Conservation (phyloP, 345 rosid genomes). For the Eucalyptus regnans region DNA sequence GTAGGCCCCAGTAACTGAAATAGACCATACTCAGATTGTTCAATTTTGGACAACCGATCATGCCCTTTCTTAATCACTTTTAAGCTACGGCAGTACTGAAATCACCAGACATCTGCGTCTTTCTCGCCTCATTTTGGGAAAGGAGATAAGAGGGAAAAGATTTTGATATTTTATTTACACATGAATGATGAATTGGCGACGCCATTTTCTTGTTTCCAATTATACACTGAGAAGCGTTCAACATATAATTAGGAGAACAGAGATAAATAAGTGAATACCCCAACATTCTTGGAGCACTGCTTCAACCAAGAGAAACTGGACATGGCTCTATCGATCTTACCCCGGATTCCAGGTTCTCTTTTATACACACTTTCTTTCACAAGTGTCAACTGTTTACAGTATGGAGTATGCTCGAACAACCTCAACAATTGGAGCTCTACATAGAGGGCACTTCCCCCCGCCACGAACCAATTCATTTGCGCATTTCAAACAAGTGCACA, state of each 20-base stretch:
- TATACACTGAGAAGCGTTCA: constrained; percentile 20
- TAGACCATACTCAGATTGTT: background rate
- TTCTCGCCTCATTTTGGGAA: background rate
- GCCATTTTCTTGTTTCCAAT: constrained; percentile 38
- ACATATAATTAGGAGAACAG: constrained; percentile 28
- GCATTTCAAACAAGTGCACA: constrained; percentile 96
- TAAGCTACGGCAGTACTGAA: background rate
- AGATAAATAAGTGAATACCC: constrained; percentile 5
- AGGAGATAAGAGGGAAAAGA: background rate
- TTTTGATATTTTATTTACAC: constrained; percentile 35
- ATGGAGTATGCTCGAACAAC: constrained; percentile 96
- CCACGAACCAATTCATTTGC: constrained; percentile 85
- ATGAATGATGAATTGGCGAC: constrained; percentile 25
- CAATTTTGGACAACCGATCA: background rate
- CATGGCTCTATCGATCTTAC: constrained; percentile 2
- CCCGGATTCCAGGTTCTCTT: background rate
- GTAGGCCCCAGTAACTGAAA: background rate
- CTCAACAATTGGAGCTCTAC: constrained; percentile 93
- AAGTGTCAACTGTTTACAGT: constrained; percentile 29
- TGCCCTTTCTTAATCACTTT: background rate
- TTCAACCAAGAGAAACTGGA: background rate
- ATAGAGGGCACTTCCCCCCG: constrained; percentile 92
- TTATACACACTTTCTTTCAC: background rate
- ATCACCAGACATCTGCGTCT: background rate
- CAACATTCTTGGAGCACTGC: constrained; percentile 1